Evolutionary conservation across 2,329 filamentous ascomycete species (phyloP).

Genomic region (Zarea fungicola): DNA sequence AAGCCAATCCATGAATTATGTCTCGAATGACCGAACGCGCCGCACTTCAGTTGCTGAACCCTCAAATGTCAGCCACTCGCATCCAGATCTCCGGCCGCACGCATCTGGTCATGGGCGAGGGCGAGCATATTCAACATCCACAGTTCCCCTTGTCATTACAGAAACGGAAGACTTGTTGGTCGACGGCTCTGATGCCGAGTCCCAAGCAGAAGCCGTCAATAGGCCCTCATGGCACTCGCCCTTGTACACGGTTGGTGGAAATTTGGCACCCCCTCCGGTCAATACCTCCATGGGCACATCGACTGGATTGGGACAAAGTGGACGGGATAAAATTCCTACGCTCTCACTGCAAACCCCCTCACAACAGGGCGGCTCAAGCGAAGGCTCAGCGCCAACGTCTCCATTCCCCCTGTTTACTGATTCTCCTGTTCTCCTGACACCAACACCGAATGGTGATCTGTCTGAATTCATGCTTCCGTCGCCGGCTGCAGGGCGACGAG

Average conservation of each 20-base stretch:
- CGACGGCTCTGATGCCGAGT: not conserved
- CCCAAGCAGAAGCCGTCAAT: conserved; percentile 7
- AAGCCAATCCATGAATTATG: conserved; percentile 39
- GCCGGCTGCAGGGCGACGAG: conserved; percentile 31
- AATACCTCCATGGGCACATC: conserved; percentile 14
- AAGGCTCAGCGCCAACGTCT: conserved; percentile 44
- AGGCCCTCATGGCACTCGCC: conserved; percentile 21
- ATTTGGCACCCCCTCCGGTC: conserved; percentile 35
- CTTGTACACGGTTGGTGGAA: conserved; percentile 34
- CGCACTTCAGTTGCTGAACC: conserved; percentile 24
- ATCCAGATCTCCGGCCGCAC: conserved; percentile 1
- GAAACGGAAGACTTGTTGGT: conserved; percentile 2
- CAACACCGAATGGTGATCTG: conserved; percentile 34
- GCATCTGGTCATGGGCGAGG: conserved; percentile 9
- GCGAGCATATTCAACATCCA: conserved; percentile 5
- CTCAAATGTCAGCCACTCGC: conserved; percentile 7
- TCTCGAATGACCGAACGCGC: conserved; percentile 21
- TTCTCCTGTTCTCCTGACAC: conserved; percentile 42
- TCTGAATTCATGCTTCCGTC: conserved; percentile 54
- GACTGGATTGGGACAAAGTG: conserved; percentile 6
- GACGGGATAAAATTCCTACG: conserved; percentile 14
- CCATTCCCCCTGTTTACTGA: conserved; percentile 69
- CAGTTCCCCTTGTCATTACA: conserved; percentile 2
- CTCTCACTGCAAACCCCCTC: conserved; percentile 45
- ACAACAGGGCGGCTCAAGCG: conserved; percentile 37